Evolutionary conservation across 1,284 basidiomycete genomes (phyloP), one percentile per base, ranked within the genome.

Genomic region (Ceratobasidium sp.): DNA sequence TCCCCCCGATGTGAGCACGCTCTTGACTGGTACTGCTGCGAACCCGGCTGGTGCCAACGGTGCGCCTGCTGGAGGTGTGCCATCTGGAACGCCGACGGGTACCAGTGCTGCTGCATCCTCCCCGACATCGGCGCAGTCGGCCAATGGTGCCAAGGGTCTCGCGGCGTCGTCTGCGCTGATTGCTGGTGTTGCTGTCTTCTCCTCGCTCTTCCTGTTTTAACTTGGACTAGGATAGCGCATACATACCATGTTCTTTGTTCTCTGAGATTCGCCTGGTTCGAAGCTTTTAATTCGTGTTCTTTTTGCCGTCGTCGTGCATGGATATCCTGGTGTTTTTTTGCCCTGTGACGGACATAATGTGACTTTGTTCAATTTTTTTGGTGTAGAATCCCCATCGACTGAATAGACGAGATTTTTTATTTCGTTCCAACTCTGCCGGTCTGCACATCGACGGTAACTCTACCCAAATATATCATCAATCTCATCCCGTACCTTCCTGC

Each of bases 391-490:
- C 69, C 69, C 69, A 73, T 62, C 37, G 62, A 62, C 41, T 73
- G 69, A 73, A 73, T 73, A 73, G 59, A 73, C 69, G 69, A 62
- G 69, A 34, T 73, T 37, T 48, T 73, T 62, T 34, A 24, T 31
- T 46, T 43, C 51, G 39, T 37, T 59, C 27, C 2, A 31, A 31
- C 4, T 43, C 49, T 56, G 27, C 66, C 34, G 14, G 39, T 16
- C 27, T 34, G 16, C 16, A 39, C 0, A 13, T n/a, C 14, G 13
- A 39, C 68, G 1, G 46, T 27, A 27, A 3, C 7, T 31, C 58
- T 72, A 77, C 7, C 85, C 87, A 79, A 92, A 92, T 37, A 92
- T 91, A 29, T 86, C 86, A 77, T 92, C 90, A 48, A 91, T 91
- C 79, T 89, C 90, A 77, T 91, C 86, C 37, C 78, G 78, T 74